A percentile compares a stretch with the other conserved stretches of the same genome.
Conservation (phyloP, 2,329 filamentous ascomycete genomes). For the Colletotrichum endophyticum region DNA sequence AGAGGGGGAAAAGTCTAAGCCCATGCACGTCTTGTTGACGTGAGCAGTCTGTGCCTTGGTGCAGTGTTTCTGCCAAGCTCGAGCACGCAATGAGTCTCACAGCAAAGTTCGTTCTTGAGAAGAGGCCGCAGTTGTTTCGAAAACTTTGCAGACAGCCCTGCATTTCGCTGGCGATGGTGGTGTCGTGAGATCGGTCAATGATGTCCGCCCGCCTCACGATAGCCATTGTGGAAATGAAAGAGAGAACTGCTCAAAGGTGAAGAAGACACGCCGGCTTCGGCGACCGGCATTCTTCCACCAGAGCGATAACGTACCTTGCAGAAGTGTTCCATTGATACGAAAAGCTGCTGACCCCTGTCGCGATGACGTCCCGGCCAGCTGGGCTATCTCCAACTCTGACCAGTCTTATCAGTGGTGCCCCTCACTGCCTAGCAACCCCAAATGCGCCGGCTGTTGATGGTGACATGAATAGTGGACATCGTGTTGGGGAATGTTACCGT, state of each 20-base stretch:
- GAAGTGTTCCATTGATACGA: background rate
- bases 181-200: background rate
- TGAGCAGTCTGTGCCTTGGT: background rate
- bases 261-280: background rate
- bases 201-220: background rate
- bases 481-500: constrained; percentile 15
- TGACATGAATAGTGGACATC: constrained; percentile 18
- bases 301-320: background rate
- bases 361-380: background rate
- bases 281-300: background rate
- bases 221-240: background rate
- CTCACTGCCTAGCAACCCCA: constrained; percentile 5
- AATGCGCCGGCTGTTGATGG: background rate
- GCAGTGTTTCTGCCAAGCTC: background rate
- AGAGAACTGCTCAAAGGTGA: background rate
- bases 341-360: background rate
- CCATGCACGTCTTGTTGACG: background rate
- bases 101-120: background rate
- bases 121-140: background rate
- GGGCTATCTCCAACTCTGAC: background rate
- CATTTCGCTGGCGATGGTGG: background rate
- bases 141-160: background rate
- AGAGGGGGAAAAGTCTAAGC: background rate
- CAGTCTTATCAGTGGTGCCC: constrained; percentile 9
- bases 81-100: background rate